These are phyloP conservation scores for Candida argentea DNA, from an alignment of 805 yeast genomes.

Conservation along the genomic window DNA sequence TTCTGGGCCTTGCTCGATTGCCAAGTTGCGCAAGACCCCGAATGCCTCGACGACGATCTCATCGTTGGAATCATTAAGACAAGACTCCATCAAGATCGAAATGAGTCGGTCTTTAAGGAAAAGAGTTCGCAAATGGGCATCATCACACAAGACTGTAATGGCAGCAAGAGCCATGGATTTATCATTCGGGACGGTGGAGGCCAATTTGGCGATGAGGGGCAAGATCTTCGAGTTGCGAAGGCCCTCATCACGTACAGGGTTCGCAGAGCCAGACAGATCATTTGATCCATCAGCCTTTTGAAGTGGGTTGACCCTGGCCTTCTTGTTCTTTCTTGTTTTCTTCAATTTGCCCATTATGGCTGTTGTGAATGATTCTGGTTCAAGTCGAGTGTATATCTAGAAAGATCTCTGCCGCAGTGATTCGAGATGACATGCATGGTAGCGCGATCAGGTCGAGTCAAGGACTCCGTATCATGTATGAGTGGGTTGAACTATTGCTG, in stretches of 20 bases:
- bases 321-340: constrained; percentile 38
- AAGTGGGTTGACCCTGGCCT: constrained; percentile 27
- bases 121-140: constrained; percentile 47
- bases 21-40: constrained; percentile 72
- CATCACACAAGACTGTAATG: constrained; percentile 62
- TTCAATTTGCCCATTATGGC: constrained; percentile 62
- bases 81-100: constrained; percentile 50
- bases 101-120: constrained; percentile 67
- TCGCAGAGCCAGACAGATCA: constrained; percentile 8
- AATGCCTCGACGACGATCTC: constrained; percentile 74
- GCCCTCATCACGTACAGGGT: constrained; percentile 42
- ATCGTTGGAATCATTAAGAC: constrained; percentile 54
- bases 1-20: constrained; percentile 83
- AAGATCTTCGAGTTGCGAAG: constrained; percentile 46
- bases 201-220: constrained; percentile 59
- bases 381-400: neutral
- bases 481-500: too few relatives aligned
- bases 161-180: constrained; percentile 70
- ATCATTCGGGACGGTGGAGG: constrained; percentile 58
- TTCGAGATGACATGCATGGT: neutral
- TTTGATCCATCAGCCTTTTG: constrained; percentile 10
- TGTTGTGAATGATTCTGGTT: neutral
- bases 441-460: too few relatives aligned
- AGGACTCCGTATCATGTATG: too few relatives aligned
- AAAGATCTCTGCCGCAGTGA: too few relatives aligned